Evolutionary conservation across 805 yeast species (phyloP).

Genomic region (Cyberlindnera suaveolens): DNA sequence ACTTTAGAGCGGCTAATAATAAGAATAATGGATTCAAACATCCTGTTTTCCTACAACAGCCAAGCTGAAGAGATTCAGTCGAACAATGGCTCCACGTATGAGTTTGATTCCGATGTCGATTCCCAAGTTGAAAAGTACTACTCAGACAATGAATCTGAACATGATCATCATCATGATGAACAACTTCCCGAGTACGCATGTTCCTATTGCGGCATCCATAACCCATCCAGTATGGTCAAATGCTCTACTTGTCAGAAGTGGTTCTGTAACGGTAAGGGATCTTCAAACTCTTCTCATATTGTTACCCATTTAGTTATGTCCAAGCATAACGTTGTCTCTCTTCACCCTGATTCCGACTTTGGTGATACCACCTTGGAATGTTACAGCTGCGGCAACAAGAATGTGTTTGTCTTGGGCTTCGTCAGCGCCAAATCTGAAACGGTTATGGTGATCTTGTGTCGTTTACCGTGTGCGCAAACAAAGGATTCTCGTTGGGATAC

Average conservation of each 20-base stretch:
- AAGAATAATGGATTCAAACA: slow-evolving; percentile 18
- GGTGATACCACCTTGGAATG: slow-evolving; percentile 90
- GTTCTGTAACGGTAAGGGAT: slow-evolving; percentile 78
- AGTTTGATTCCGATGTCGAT: slow-evolving; percentile 5
- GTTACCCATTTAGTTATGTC: slow-evolving; percentile 80
- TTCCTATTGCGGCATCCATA: slow-evolving; percentile 69
- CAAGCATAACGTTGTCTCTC: slow-evolving; percentile 64
- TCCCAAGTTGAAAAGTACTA: neutral
- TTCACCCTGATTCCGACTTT: slow-evolving; percentile 74
- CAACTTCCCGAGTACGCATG: slow-evolving; percentile 38
- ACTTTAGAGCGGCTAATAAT: too few relatives aligned
- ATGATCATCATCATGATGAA: neutral
- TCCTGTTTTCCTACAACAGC: slow-evolving; percentile 15
- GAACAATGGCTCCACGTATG: slow-evolving; percentile 2
- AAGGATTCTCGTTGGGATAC: slow-evolving; percentile 84
- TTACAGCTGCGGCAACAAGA: slow-evolving; percentile 80
- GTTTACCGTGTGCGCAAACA: slow-evolving; percentile 79
- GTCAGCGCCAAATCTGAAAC: slow-evolving; percentile 83
- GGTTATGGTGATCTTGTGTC: slow-evolving; percentile 79
- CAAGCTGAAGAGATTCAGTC: neutral
- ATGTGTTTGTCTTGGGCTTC: slow-evolving; percentile 77
- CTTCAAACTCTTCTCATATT: slow-evolving; percentile 58
- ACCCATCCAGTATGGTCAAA: slow-evolving; percentile 59
- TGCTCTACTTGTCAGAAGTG: slow-evolving; percentile 76
- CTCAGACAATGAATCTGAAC: neutral